phyloP scores from a whole-genome alignment of 441 rosid species.

The Bruguiera hainesii region DNA sequence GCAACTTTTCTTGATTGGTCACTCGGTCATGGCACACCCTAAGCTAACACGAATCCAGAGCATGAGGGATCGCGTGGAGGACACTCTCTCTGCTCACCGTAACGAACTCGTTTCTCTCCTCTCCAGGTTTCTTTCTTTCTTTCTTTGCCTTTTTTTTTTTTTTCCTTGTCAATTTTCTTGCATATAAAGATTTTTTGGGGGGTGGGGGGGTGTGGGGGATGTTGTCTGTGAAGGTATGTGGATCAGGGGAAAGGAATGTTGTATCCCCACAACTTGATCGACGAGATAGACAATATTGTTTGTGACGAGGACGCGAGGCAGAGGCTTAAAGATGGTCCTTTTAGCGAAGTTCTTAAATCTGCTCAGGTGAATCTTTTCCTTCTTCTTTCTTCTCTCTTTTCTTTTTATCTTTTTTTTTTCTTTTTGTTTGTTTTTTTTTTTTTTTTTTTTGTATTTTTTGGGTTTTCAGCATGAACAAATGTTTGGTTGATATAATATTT shows the following conservation, averaged over 20 bases:
- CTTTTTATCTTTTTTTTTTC: neutral
- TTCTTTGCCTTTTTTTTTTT: neutral
- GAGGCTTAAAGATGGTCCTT: slow-evolving; percentile 56
- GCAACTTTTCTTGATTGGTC: too few species aligned
- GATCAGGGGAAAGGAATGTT: slow-evolving; percentile 89
- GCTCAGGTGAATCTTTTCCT: slow-evolving; percentile 49
- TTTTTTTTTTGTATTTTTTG: neutral
- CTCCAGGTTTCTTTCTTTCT: slow-evolving; percentile 55
- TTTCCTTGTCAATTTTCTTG: too few species aligned
- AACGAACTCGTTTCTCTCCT: slow-evolving; percentile 89
- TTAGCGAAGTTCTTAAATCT: slow-evolving; percentile 65
- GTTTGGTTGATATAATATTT: too few species aligned
- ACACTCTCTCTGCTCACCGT: slow-evolving; percentile 79
- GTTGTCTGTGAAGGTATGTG: slow-evolving; percentile 54
- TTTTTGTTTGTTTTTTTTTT: neutral
- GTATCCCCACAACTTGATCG: slow-evolving; percentile 84
- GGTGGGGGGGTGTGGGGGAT: too few species aligned
- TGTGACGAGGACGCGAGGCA: slow-evolving; percentile 48
- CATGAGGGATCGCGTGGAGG: slow-evolving; percentile 81
- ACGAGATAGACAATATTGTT: slow-evolving; percentile 63
- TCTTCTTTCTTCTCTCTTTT: neutral
- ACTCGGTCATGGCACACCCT: slow-evolving; percentile 28
- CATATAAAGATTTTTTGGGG: slow-evolving; percentile 2
- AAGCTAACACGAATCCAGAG: slow-evolving; percentile 60
- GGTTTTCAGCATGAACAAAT: too few species aligned